Evolutionary conservation across 2,329 filamentous ascomycete species (phyloP).

Genomic region (Fusarium buharicum): DNA sequence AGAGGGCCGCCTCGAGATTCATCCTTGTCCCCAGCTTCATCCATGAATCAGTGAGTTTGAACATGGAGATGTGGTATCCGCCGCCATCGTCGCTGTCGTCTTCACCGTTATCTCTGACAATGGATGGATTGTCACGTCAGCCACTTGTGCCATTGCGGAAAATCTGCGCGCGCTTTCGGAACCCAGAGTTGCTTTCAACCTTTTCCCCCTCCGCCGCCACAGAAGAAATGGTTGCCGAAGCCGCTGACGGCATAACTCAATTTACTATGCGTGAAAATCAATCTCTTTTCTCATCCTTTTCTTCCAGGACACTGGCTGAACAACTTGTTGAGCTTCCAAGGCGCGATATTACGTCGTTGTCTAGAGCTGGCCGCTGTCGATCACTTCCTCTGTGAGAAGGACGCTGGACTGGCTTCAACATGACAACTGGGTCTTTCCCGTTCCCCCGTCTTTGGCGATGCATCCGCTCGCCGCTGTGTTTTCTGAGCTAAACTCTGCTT

Average conservation of each 20-base stretch:
- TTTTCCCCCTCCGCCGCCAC: slow-evolving; percentile 1
- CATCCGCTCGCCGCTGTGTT: slow-evolving; percentile 10
- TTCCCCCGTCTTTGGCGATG: slow-evolving; percentile 25
- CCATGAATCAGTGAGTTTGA: slow-evolving; percentile 26
- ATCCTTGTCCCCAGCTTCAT: slow-evolving; percentile 26
- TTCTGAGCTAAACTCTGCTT: slow-evolving; percentile 8
- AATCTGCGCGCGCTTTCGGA: slow-evolving; percentile 11
- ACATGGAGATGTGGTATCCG: slow-evolving; percentile 12
- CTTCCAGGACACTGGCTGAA: slow-evolving; percentile 22
- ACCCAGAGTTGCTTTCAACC: slow-evolving; percentile 11
- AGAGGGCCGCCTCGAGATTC: neutral
- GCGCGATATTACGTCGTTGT: slow-evolving; percentile 42
- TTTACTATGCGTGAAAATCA: slow-evolving; percentile 11
- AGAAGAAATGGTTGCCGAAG: slow-evolving; percentile 26
- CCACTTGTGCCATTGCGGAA: slow-evolving; percentile 16
- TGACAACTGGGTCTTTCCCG: slow-evolving; percentile 30
- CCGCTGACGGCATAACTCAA: slow-evolving; percentile 31
- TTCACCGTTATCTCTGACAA: slow-evolving; percentile 13
- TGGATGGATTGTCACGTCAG: neutral
- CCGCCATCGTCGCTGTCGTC: slow-evolving; percentile 10
- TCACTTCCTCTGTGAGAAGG: slow-evolving; percentile 37
- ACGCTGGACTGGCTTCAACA: slow-evolving; percentile 24
- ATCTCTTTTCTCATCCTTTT: slow-evolving; percentile 4
- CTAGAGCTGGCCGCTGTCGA: slow-evolving; percentile 29
- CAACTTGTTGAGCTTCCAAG: slow-evolving; percentile 18